phyloP scores from a whole-genome alignment of 805 yeast species.

The Wickerhamiella siamensis region DNA sequence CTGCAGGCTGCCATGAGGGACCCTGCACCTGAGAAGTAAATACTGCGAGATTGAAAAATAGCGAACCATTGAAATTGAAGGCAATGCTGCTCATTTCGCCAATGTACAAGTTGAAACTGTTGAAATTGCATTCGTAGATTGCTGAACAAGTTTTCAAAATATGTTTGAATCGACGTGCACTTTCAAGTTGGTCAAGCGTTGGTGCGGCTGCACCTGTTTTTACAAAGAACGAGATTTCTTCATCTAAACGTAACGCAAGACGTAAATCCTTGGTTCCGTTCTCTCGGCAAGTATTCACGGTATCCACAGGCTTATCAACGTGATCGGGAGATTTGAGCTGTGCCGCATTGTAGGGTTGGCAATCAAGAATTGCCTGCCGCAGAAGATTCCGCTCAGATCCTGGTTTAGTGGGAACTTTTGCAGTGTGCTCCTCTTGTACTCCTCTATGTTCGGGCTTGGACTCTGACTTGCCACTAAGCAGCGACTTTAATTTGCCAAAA shows the following conservation, averaged over 20 bases:
- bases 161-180: constrained; percentile 6
- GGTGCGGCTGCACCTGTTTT: neutral
- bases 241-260: neutral
- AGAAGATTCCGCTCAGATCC: neutral
- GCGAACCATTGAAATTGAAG: constrained; percentile 26
- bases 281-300: neutral
- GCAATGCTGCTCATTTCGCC: constrained; percentile 21
- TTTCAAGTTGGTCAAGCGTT: neutral
- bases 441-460: too few species aligned
- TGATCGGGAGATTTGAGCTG: neutral
- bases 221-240: neutral
- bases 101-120: constrained; percentile 18
- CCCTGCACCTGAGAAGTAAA: constrained; percentile 12
- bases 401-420: neutral
- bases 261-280: neutral
- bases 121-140: constrained; percentile 17
- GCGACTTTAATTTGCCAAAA: neutral
- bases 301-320: neutral
- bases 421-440: neutral
- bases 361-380: neutral
- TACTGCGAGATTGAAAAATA: constrained; percentile 26
- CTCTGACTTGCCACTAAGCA: neutral
- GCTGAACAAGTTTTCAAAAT: constrained; percentile 9
- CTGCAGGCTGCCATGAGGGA: constrained; percentile 1
- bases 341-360: neutral